Evolutionary conservation across 2,329 filamentous ascomycete genomes (phyloP), one percentile per base, ranked within the genome.

Genomic region (Apiospora sp.): DNA sequence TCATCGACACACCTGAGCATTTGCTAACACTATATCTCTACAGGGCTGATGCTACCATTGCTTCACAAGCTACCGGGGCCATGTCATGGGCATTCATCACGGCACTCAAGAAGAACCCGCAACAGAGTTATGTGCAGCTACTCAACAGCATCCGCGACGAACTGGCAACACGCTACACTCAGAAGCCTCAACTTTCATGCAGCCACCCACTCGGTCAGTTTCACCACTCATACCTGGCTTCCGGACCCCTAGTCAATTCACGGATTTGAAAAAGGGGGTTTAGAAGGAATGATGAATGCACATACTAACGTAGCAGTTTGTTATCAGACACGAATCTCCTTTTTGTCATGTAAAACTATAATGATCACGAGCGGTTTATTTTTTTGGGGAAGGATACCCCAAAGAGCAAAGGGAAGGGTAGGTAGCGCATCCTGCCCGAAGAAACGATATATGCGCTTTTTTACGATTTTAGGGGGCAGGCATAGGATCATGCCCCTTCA

Each of bases 21-120:
- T 64, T 34, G 46, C 71, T 73, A 68, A 72, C 71, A 22, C 2
- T 12, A 41, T 16, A 30, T 16, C 69, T 71, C 71, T 77, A 41
- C 37, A 97, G 95, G 73, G 93, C 94, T 84, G 96, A 99, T 82
- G 95, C 96, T 16, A 93, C 91, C 41, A 98, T 98, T 76, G 90
- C 89, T 61, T 91, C 94, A 72, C 89, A 98, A 84, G 96, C 96
- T 46, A 99, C 96, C 0, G 96, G 96, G 71, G 96, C 96, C 82
- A 98, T 99, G 96, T 98, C 95, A 4, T 98, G 93, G 91, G 96
- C 96, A 2, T 99, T 99, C 82, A 96, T 99, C 82, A 91, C 89
- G 1, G 92, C 95, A 27, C 88, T 98, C 79, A 95, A 93, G 87
- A 94, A 95, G 86, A 97, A 97, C 80, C 94, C 94, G 0, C 92